These are phyloP conservation scores for Sarocladiaceae sp. DNA, from an alignment of 2,329 filamentous ascomycete genomes.

Conservation along the genomic window DNA sequence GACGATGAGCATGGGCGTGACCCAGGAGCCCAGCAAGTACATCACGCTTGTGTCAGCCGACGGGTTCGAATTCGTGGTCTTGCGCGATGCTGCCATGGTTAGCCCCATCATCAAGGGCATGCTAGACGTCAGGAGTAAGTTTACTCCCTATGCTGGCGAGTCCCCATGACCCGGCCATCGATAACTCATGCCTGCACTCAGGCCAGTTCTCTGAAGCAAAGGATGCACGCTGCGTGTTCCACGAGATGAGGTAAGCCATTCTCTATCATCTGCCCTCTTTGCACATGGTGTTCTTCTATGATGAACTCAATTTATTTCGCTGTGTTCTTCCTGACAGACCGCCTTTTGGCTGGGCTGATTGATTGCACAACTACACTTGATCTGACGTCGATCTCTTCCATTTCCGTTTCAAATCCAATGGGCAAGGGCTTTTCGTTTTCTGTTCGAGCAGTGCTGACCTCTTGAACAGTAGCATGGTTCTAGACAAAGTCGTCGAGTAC, in stretches of 20 bases:
- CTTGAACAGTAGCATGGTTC: constrained; percentile 55
- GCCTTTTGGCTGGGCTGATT: constrained; percentile 33
- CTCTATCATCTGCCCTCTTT: background rate
- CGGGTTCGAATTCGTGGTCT: constrained; percentile 69
- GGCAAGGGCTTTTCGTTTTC: background rate
- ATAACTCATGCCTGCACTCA: constrained; percentile 19
- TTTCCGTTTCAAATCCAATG: background rate
- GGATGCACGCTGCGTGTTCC: constrained; percentile 59
- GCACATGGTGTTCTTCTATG: constrained; percentile 26
- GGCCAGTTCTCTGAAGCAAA: constrained; percentile 60
- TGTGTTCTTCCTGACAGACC: constrained; percentile 38
- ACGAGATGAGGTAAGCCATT: constrained; percentile 63
- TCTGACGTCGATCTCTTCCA: constrained; percentile 35
- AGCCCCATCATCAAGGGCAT: constrained; percentile 69
- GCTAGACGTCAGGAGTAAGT: constrained; percentile 60
- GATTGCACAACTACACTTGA: constrained; percentile 57
- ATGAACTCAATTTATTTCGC: constrained; percentile 29
- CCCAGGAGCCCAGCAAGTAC: constrained; percentile 49
- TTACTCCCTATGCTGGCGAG: background rate
- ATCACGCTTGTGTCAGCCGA: constrained; percentile 72
- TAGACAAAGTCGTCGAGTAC: constrained; percentile 79
- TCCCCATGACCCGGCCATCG: background rate
- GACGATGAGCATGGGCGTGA: constrained; percentile 18
- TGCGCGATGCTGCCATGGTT: constrained; percentile 63
- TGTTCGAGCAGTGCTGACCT: constrained; percentile 11